These are phyloP conservation scores for Globisporangium alternatum DNA, from an alignment of 352 stramenopile species.

Conservation along the genomic window DNA sequence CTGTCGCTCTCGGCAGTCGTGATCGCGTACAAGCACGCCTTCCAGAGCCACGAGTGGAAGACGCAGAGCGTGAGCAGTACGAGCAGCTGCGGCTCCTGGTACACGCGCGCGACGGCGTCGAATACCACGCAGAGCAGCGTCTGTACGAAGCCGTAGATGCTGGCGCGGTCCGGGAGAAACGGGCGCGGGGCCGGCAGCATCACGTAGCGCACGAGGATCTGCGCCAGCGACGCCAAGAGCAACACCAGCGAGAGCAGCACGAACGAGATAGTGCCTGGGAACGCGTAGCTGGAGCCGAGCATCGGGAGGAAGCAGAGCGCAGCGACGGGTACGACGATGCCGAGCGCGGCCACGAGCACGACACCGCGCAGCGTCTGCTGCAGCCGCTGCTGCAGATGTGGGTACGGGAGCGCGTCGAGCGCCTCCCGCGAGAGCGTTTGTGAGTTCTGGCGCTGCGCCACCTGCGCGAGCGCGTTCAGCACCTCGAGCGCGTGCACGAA, in stretches of 20 bases:
- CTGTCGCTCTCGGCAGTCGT: background rate
- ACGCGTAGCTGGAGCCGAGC: constrained; percentile 28
- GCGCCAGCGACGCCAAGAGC: constrained; percentile 22
- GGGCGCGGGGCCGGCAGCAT: constrained; percentile 34
- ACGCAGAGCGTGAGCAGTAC: constrained; percentile 43
- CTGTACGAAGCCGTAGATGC: constrained; percentile 31
- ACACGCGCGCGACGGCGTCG: constrained; percentile 28
- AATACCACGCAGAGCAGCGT: constrained; percentile 31
- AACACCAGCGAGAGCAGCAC: constrained; percentile 22
- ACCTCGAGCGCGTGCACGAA: constrained; percentile 49
- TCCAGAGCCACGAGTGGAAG: constrained; percentile 50
- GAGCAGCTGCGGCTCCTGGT: constrained; percentile 44
- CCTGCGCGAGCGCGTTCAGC: constrained; percentile 38
- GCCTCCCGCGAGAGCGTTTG: constrained; percentile 1
- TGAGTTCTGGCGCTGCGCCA: constrained; percentile 19
- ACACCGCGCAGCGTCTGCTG: constrained; percentile 51
- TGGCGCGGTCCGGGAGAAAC: constrained; percentile 19
- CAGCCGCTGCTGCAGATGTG: constrained; percentile 51
- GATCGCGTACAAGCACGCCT: constrained; percentile 19
- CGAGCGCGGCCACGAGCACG: constrained; percentile 26
- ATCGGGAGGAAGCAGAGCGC: constrained; percentile 29
- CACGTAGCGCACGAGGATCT: constrained; percentile 43
- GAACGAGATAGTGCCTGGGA: constrained; percentile 26
- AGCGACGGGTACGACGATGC: constrained; percentile 24
- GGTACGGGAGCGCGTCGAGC: constrained; percentile 22